A percentile compares a stretch with the other conserved stretches of the same genome.
These are phyloP conservation scores for Penicillium carneum DNA, from an alignment of 2,329 filamentous ascomycete species.

Conservation along the genomic window DNA sequence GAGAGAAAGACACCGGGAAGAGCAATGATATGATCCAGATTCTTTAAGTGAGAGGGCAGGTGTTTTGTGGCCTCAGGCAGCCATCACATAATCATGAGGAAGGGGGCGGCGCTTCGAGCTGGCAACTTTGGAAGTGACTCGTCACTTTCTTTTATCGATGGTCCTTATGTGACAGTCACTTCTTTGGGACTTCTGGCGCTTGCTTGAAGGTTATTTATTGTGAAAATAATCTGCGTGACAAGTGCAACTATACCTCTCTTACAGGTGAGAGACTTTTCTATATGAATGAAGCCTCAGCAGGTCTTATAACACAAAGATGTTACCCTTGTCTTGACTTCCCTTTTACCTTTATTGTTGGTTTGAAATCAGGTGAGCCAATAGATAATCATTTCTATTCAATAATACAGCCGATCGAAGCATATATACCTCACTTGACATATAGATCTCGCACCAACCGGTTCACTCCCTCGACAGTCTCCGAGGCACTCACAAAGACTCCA, in stretches of 20 bases:
- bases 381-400: no score
- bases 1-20: neutral
- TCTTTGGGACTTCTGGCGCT: neutral
- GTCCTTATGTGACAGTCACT: neutral
- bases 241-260: neutral
- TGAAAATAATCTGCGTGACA: no score
- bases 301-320: no score
- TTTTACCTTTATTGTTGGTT: neutral
- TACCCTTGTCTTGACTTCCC: neutral
- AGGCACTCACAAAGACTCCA: neutral
- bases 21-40: conserved; percentile 5
- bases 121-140: neutral
- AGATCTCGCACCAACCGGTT: neutral
- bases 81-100: conserved; percentile 15
- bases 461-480: neutral
- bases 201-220: neutral
- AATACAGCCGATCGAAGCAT: neutral
- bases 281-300: neutral
- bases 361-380: neutral
- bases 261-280: neutral
- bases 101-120: neutral
- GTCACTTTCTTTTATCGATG: neutral
- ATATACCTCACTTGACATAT: neutral
- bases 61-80: conserved; percentile 13
- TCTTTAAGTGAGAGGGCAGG: conserved; percentile 9